phyloP scores from a whole-genome alignment of 805 yeast genomes.

The Blastobotrys robertii region DNA sequence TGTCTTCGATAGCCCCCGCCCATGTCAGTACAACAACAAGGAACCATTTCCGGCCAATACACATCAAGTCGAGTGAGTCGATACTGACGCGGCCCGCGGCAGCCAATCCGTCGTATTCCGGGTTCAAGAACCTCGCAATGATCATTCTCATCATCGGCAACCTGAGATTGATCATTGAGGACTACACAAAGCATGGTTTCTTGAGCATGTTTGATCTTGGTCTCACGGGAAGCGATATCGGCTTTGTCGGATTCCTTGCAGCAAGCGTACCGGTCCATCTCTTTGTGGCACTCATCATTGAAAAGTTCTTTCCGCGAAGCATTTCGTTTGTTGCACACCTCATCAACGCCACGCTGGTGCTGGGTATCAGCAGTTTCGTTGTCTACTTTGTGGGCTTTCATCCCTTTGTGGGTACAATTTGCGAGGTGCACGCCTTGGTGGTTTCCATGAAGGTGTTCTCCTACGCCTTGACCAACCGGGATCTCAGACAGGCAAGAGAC shows the following conservation, averaged over 20 bases:
- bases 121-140: constrained; percentile 33
- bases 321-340: constrained; percentile 20
- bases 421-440: constrained; percentile 33
- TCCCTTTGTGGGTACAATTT: constrained; percentile 35
- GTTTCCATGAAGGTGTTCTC: constrained; percentile 34
- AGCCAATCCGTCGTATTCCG: constrained; percentile 22
- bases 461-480: constrained; percentile 36
- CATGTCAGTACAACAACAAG: background rate
- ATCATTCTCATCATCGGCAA: constrained; percentile 32
- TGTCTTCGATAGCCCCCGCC: too few relatives aligned
- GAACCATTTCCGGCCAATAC: constrained; percentile 11
- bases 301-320: constrained; percentile 22
- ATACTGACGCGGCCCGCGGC: constrained; percentile 9
- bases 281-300: constrained; percentile 30
- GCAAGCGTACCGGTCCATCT: constrained; percentile 27
- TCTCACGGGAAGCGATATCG: constrained; percentile 24
- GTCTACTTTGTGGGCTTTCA: constrained; percentile 29
- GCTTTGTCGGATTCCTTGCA: constrained; percentile 19
- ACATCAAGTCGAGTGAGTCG: constrained; percentile 9
- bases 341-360: constrained; percentile 22
- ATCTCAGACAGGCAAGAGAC: constrained; percentile 30
- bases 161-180: constrained; percentile 30
- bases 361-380: constrained; percentile 23
- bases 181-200: constrained; percentile 31
- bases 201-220: constrained; percentile 25